These are phyloP conservation scores for Plasmodium sp. DNA, from an alignment of 169 alveolate genomes.

Conservation along the genomic window DNA sequence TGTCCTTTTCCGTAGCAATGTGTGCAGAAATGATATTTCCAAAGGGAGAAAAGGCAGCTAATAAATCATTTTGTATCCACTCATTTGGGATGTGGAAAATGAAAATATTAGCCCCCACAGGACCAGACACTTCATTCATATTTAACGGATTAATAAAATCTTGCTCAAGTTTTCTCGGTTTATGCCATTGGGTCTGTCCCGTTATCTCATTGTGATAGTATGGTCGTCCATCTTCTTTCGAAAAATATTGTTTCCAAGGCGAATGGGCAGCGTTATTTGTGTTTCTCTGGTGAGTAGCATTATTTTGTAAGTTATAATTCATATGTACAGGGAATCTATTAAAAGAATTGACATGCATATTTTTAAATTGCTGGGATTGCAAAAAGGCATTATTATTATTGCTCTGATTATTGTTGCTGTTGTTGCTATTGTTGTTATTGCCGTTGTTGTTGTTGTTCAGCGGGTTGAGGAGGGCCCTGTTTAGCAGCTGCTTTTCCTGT, in stretches of 20 bases:
- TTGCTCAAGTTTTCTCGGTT: slow-evolving; percentile 89
- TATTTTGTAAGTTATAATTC: slow-evolving; percentile 58
- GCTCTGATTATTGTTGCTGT: not conserved
- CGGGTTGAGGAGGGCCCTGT: slow-evolving; percentile 39
- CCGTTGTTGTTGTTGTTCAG: not conserved
- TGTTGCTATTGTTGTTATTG: slow-evolving; percentile 11
- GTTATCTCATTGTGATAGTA: slow-evolving; percentile 89
- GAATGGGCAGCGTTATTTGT: not conserved
- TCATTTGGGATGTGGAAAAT: slow-evolving; percentile 94
- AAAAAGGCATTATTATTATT: slow-evolving; percentile 24
- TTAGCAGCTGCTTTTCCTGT: slow-evolving; percentile 56
- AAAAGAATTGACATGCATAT: slow-evolving; percentile 27
- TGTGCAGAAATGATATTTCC: slow-evolving; percentile 92
- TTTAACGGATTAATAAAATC: slow-evolving; percentile 48
- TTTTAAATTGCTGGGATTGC: slow-evolving; percentile 50
- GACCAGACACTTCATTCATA: slow-evolving; percentile 84
- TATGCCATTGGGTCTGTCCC: slow-evolving; percentile 92
- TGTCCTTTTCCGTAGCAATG: slow-evolving; percentile 90
- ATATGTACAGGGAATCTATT: slow-evolving; percentile 57
- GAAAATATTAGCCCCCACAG: slow-evolving; percentile 93
- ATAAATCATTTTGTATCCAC: slow-evolving; percentile 91
- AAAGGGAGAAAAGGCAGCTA: slow-evolving; percentile 87
- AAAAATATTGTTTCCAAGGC: slow-evolving; percentile 67
- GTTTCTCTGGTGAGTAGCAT: slow-evolving; percentile 31
- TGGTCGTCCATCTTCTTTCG: slow-evolving; percentile 87